Evolutionary conservation across 2,329 filamentous ascomycete species (phyloP).

Genomic region (Apiospora malaysiana): DNA sequence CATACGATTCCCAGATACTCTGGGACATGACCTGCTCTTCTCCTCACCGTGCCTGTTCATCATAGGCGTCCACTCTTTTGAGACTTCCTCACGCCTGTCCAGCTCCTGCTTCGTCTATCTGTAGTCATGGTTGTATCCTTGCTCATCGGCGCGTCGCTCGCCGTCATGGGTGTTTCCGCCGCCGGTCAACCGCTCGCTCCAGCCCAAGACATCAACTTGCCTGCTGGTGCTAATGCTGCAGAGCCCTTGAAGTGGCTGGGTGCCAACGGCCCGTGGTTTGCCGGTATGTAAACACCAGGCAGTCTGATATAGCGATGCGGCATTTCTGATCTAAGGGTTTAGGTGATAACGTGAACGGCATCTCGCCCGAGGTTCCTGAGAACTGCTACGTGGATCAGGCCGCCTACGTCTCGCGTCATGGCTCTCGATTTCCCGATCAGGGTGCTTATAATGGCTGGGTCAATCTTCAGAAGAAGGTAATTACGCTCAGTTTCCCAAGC

Average conservation of each 20-base stretch:
- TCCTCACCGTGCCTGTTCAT: background rate
- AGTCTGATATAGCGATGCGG: background rate
- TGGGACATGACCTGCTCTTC: background rate
- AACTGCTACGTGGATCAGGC: slow-evolving; percentile 66
- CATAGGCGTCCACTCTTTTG: slow-evolving; percentile 14
- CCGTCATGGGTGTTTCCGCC: slow-evolving; percentile 26
- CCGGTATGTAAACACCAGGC: slow-evolving; percentile 45
- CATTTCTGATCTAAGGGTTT: background rate
- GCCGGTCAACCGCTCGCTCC: slow-evolving; percentile 35
- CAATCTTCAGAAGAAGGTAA: slow-evolving; percentile 49
- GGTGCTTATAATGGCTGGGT: slow-evolving; percentile 66
- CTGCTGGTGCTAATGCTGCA: slow-evolving; percentile 39
- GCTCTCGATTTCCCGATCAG: slow-evolving; percentile 66
- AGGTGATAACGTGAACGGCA: slow-evolving; percentile 62
- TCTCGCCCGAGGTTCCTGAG: slow-evolving; percentile 59
- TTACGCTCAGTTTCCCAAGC: slow-evolving; percentile 25
- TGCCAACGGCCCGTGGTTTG: slow-evolving; percentile 59
- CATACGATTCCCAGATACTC: background rate
- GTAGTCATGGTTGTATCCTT: slow-evolving; percentile 28
- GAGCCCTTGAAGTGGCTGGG: slow-evolving; percentile 56
- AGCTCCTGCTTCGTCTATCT: background rate
- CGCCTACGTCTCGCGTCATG: slow-evolving; percentile 65
- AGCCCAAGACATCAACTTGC: slow-evolving; percentile 40
- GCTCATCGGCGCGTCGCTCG: slow-evolving; percentile 24
- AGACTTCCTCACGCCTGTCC: background rate